Conservation (phyloP, 768 basidiomycete genomes). For the Leccinellum albellum region DNA sequence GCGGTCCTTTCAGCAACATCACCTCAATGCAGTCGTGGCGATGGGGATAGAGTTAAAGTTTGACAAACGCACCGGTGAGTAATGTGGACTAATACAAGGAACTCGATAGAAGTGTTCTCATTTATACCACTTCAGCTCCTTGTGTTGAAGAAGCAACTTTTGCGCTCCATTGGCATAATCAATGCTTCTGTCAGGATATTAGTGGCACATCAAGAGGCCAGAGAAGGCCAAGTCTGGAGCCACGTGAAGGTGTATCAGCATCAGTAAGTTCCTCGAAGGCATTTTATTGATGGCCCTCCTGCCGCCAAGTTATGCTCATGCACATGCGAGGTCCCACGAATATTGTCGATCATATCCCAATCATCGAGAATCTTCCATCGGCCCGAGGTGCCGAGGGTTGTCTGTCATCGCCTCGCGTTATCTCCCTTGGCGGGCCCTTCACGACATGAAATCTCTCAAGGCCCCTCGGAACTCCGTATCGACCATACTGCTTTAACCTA, state of each 20-base stretch:
- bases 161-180: background rate
- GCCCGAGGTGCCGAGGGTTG: background rate
- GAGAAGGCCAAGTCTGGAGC: background rate
- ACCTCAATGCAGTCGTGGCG: background rate
- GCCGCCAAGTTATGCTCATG: background rate
- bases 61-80: too few relatives aligned
- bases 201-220: background rate
- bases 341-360: too few relatives aligned
- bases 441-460: background rate
- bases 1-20: background rate
- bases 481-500: background rate
- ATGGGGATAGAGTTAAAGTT: background rate
- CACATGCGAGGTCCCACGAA: background rate
- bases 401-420: background rate
- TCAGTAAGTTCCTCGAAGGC: background rate
- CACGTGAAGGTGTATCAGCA: background rate
- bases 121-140: background rate
- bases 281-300: background rate
- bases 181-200: background rate
- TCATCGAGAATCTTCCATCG: background rate
- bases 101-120: background rate
- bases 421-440: background rate
- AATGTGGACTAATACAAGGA: too few relatives aligned
- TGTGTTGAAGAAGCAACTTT: background rate
- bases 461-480: background rate